phyloP scores from a whole-genome alignment of 2,329 filamentous ascomycete species.

The Cladophialophora psammophila region DNA sequence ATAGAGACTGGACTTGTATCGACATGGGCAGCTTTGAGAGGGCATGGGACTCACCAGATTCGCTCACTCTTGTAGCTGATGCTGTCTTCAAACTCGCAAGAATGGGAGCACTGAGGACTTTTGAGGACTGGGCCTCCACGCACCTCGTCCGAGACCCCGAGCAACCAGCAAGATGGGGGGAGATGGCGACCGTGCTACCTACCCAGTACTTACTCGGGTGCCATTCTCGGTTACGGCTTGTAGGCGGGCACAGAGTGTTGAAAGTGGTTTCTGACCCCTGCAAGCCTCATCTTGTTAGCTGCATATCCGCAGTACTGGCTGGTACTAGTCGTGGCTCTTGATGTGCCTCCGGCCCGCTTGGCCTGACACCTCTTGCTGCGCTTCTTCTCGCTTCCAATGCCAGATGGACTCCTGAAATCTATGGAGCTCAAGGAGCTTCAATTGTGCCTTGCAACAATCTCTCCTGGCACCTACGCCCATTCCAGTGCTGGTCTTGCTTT shows the following conservation, averaged over 20 bases:
- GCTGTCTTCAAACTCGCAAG: background rate
- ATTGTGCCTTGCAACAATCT: constrained; percentile 15
- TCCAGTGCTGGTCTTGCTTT: constrained; percentile 13
- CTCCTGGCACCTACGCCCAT: constrained; percentile 13
- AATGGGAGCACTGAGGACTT: background rate
- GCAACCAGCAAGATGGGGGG: background rate
- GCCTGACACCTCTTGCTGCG: constrained; percentile 34
- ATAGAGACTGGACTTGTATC: background rate
- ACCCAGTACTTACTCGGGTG: background rate
- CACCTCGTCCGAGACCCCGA: background rate
- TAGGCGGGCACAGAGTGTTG: background rate
- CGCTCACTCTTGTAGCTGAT: background rate
- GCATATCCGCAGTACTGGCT: constrained; percentile 15
- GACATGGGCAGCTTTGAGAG: background rate
- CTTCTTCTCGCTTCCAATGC: constrained; percentile 32
- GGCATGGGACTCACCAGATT: background rate
- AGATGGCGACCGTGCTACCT: background rate
- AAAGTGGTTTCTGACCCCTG: constrained; percentile 25
- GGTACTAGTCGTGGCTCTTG: constrained; percentile 12
- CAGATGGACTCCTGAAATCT: constrained; percentile 34
- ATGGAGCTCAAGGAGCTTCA: constrained; percentile 13
- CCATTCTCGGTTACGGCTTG: constrained; percentile 9
- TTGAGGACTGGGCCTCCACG: background rate
- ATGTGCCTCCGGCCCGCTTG: constrained; percentile 24
- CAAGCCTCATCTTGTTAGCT: constrained; percentile 27